Conservation (phyloP, 176 grass and related monocot genomes). For the Aegilops longissima region DNA sequence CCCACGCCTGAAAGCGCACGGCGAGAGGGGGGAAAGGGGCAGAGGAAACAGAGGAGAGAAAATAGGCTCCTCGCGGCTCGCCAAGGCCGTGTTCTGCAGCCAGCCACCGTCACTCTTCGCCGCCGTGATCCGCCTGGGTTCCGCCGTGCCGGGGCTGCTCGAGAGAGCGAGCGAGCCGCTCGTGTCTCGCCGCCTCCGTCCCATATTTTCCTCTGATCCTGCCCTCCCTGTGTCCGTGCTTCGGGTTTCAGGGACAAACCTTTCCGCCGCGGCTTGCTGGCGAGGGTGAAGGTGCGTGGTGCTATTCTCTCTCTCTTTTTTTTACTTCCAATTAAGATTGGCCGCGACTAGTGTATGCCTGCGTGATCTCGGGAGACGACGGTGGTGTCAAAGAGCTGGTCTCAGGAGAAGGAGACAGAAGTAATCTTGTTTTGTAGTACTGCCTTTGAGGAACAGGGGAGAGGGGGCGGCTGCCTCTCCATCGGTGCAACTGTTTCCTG, state of each 20-base stretch:
- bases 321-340: background rate
- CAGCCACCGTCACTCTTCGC: background rate
- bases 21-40: background rate
- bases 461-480: background rate
- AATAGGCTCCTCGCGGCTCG: background rate
- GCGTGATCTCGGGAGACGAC: background rate
- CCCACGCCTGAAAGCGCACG: background rate
- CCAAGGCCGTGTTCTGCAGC: background rate
- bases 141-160: background rate
- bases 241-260: background rate
- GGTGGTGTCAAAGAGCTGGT: background rate
- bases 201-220: background rate
- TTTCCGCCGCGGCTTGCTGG: background rate
- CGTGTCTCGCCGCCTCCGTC: background rate
- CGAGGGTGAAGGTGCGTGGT: background rate
- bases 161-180: background rate
- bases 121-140: conserved; percentile 17
- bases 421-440: no score
- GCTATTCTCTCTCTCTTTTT: background rate
- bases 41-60: background rate
- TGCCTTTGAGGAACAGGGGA: background rate
- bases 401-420: background rate
- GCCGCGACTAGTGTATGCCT: background rate
- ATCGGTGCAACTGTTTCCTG: background rate
- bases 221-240: background rate